phyloP scores from a whole-genome alignment of 139 green algal species.

The Tetraselmis chui region DNA sequence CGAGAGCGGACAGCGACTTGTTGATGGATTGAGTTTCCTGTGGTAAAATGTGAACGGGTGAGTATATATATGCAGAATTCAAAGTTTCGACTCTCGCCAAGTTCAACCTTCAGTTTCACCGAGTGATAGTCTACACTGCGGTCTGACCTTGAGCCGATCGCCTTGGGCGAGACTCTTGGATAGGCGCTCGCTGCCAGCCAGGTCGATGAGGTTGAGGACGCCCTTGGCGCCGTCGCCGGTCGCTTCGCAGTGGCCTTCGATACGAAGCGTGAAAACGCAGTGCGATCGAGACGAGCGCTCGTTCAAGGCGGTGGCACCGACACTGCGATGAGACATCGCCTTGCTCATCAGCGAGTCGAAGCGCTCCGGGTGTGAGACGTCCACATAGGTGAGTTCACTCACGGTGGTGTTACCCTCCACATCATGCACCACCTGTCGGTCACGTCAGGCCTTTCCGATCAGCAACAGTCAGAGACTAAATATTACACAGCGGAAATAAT shows the following conservation, averaged over 20 bases:
- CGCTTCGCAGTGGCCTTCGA: background rate
- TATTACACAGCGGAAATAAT: background rate
- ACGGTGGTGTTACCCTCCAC: slow-evolving; percentile 47
- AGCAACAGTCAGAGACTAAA: background rate
- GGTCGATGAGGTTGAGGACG: slow-evolving; percentile 42
- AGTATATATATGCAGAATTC: too few relatives aligned
- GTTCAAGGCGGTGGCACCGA: slow-evolving; percentile 21
- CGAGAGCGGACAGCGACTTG: slow-evolving; percentile 33
- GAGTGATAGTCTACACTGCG: too few relatives aligned
- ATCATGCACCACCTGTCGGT: slow-evolving; percentile 56
- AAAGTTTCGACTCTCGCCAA: too few relatives aligned
- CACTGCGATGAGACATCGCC: slow-evolving; percentile 20
- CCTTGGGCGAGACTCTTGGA: slow-evolving; percentile 24
- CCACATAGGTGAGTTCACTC: slow-evolving; percentile 51
- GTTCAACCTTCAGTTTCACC: too few relatives aligned
- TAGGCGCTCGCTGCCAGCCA: slow-evolving; percentile 41
- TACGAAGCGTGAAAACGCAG: slow-evolving; percentile 43
- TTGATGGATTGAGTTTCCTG: slow-evolving; percentile 19
- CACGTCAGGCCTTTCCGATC: slow-evolving; percentile 1
- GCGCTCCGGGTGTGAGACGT: slow-evolving; percentile 35
- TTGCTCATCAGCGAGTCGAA: slow-evolving; percentile 20
- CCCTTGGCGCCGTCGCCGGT: background rate
- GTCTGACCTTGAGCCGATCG: background rate
- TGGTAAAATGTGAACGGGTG: too few relatives aligned
- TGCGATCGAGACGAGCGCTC: slow-evolving; percentile 36